Percentiles rank a stretch among this genome's conserved stretches.
Conservation (phyloP, 1,284 basidiomycete species). For the Rugosomyces carneus region DNA sequence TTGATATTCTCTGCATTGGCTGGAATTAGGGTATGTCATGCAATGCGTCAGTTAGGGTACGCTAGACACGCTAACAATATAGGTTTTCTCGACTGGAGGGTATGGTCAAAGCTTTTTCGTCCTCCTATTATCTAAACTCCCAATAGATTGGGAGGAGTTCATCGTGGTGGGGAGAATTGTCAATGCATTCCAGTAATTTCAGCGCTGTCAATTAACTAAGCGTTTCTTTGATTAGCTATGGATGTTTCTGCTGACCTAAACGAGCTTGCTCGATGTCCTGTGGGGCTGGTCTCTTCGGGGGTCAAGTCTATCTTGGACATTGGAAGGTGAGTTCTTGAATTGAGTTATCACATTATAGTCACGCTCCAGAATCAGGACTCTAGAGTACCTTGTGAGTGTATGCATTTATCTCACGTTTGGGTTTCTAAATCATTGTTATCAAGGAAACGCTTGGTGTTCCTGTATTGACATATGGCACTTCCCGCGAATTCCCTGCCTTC, state of each 20-base stretch:
- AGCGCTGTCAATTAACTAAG: background rate
- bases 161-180: slow-evolving; percentile 88
- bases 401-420: background rate
- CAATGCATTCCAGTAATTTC: slow-evolving; percentile 22
- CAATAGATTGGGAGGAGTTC: slow-evolving; percentile 80
- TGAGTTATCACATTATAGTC: background rate
- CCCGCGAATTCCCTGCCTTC: slow-evolving; percentile 90
- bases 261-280: slow-evolving; percentile 79
- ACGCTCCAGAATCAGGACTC: slow-evolving; percentile 50
- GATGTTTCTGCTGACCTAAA: slow-evolving; percentile 92
- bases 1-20: slow-evolving; percentile 75
- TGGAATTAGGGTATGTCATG: slow-evolving; percentile 67
- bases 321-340: slow-evolving; percentile 45
- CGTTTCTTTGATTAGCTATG: slow-evolving; percentile 54
- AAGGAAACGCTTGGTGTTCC: slow-evolving; percentile 97
- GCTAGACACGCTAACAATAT: background rate
- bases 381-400: slow-evolving; percentile 80
- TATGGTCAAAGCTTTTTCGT: slow-evolving; percentile 27
- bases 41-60: background rate
- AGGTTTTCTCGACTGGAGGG: slow-evolving; percentile 83
- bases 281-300: slow-evolving; percentile 90
- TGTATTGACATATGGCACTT: slow-evolving; percentile 74
- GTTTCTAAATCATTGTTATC: slow-evolving; percentile 2
- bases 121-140: slow-evolving; percentile 1
- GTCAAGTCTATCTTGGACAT: slow-evolving; percentile 97